These are phyloP conservation scores for Penicillium coffeae DNA, from an alignment of 495 filamentous ascomycete species.

Conservation along the genomic window DNA sequence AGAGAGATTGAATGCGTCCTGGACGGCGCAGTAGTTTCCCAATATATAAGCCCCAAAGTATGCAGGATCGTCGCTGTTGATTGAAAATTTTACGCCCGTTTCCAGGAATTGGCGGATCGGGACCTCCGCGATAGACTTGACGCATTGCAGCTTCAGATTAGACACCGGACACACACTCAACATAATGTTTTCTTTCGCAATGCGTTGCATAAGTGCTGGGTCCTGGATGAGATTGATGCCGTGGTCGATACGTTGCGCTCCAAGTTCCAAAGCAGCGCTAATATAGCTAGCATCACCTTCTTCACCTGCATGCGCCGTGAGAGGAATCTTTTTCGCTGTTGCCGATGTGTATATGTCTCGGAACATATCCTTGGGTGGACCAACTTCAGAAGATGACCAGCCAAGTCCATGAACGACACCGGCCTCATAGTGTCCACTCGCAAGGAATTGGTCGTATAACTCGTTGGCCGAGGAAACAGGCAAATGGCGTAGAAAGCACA, in stretches of 20 bases:
- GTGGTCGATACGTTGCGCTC: conserved; percentile 65
- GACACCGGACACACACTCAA: conserved; percentile 71
- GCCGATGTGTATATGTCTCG: conserved; percentile 56
- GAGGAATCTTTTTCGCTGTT: conserved; percentile 42
- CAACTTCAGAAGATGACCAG: conserved; percentile 62
- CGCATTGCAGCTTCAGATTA: conserved; percentile 63
- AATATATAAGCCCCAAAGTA: conserved; percentile 78
- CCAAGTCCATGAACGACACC: conserved; percentile 60
- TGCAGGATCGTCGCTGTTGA: conserved; percentile 75
- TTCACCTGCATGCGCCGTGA: conserved; percentile 72
- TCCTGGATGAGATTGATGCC: conserved; percentile 65
- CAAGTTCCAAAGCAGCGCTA: conserved; percentile 57
- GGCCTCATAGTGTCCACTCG: conserved; percentile 47
- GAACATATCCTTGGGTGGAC: conserved; percentile 62
- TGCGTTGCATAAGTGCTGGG: conserved; percentile 49
- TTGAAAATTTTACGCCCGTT: conserved; percentile 61
- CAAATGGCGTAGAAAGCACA: conserved; percentile 68
- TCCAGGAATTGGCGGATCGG: conserved; percentile 64
- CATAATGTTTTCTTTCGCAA: conserved; percentile 54
- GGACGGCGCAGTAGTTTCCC: conserved; percentile 72
- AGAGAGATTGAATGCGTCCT: conserved; percentile 62
- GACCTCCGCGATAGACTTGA: conserved; percentile 51
- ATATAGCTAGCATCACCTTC: conserved; percentile 70
- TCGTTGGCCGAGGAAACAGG: conserved; percentile 49
- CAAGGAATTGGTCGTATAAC: conserved; percentile 46